Base-by-base conservation (phyloP, 2,329 filamentous ascomycete species). In the Fusarium sp. region DNA sequence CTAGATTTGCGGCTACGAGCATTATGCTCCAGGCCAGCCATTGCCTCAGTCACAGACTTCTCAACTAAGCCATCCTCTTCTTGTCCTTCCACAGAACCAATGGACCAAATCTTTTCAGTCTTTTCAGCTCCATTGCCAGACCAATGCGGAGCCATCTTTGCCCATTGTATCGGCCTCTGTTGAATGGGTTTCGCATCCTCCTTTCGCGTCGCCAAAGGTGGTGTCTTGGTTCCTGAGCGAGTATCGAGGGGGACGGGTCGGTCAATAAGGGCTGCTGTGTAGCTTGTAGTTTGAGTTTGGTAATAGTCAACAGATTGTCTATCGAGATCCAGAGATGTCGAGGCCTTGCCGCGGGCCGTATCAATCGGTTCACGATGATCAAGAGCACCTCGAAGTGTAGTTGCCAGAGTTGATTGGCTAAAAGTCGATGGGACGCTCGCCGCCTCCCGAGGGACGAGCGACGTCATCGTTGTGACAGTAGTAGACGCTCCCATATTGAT, bases 1-100 rank as follows among this genome's bases (percentile, higher is more conserved):
- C 90, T 92, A 44, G 90, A 88, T 80, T 92, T 92, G 74, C 90
- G 88, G 77, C 90, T 93, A 60, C 90, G 88, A 51, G 88, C 88
- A 77, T 89, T 91, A 75, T 85, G 89, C 75, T 91, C 90, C n/a
- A 88, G 83, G 6, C 90, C 89, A 24, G 88, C 86, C 78, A 91
- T 84, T 35, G 88, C 88, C 71, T 91, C 89, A 11, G 88, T 85
- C 57, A 92, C 88, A n/a, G 89, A 91, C 79, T 90, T 89, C 74
- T 92, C 90, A 12, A 92, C 90, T 73, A 90, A 84, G 1, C 90
- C 90, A 70, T 89, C 86, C 49, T 84, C 84, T 61, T 87, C 85
- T 33, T 83, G 80, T 48, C 85, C 80, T 59, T 87, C 85, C 14
- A 83, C 85, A 28, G 87, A 85, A 8, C 88, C 89, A 79, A 92